Percentiles rank a stretch among this genome's conserved stretches.
Conservation (phyloP, 78 protist species). For the Polysphondylium violaceum region DNA sequence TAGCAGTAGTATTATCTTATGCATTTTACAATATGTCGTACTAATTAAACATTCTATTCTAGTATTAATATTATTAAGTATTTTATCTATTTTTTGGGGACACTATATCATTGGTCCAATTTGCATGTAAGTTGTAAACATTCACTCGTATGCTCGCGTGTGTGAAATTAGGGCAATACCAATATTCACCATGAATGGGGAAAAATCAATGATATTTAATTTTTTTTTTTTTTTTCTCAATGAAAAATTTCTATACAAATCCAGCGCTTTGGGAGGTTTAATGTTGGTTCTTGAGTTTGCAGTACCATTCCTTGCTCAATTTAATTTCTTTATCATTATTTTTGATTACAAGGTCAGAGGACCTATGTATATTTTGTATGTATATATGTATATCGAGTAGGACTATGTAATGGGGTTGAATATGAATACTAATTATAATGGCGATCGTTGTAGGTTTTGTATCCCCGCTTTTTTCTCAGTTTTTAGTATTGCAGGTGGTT, state of each 20-base stretch:
- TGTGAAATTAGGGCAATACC: not conserved
- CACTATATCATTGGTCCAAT: slow-evolving; percentile 69
- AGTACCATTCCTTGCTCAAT: not conserved
- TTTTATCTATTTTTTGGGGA: slow-evolving; percentile 24
- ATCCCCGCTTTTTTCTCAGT: slow-evolving; percentile 63
- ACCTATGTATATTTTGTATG: slow-evolving; percentile 8
- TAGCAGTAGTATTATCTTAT: not conserved
- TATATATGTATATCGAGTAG: not conserved
- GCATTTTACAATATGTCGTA: not conserved
- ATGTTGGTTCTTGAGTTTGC: slow-evolving; percentile 42
- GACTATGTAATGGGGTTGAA: not conserved
- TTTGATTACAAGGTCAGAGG: slow-evolving; percentile 68
- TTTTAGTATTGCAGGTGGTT: slow-evolving; percentile 56
- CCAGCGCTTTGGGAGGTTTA: slow-evolving; percentile 52
- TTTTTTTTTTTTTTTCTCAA: not conserved
- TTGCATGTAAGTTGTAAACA: slow-evolving; percentile 1
- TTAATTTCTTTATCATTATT: slow-evolving; percentile 2
- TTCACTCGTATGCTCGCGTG: not conserved
- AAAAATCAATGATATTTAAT: no score
- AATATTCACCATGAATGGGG: not conserved
- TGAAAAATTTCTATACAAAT: not conserved
- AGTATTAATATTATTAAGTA: slow-evolving; percentile 56
- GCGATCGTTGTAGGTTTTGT: slow-evolving; percentile 10
- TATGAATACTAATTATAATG: not conserved
- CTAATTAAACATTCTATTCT: not conserved